Base-by-base conservation (phyloP, 805 yeast genomes). In the Torulaspora gathmanii region DNA sequence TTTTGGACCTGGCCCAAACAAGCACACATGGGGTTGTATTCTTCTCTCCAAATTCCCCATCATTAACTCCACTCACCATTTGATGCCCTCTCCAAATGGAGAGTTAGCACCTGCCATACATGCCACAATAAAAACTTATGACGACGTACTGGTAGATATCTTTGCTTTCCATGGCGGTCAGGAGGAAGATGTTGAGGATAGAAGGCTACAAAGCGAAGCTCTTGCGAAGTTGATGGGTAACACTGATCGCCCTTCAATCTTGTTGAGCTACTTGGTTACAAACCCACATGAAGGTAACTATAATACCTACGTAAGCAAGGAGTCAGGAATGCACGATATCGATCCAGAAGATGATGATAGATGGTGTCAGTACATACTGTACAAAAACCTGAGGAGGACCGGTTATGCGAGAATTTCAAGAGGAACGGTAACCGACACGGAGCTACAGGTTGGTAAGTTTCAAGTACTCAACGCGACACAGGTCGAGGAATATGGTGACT, bases 131-230 rank as follows among this genome's bases (percentile, higher is more conserved):
- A 91, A 89, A 54, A 85, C 93, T 29, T 90, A 89, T 66, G 96
- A 96, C 10, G 83, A 82, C 57, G 47, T 48, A 3, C 63, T 73
- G 16, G 86, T 93, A 5, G 99, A 93, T 64, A 86, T 93, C 19
- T 91, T 93, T 46, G 99, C 93, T 19, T 93, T 93, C 85, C 99
- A 93, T 65, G 80, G 93, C 36, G 99, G 99, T 3, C 99, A 93
- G 69, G 98, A 93, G 65, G 98, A 93, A 71, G 99, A 93, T 63
- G 89, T 73, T 3, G 96, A 89, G 63, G 99, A 93, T 67, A 79
- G 99, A 58, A 73, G 93, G 54, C 71, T 88, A 55, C 99, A 93
- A 69, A 79, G 91, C 55, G 72, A 80, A 49, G 86, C 79, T 2
- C 73, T 93, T 35, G 77, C 84, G 26, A 80, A 80, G 29, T 73